Percentiles rank a stretch among this genome's conserved stretches.
These are phyloP conservation scores for Neopestalotiopsis sp. DNA, from an alignment of 2,329 filamentous ascomycete genomes.

Conservation along the genomic window DNA sequence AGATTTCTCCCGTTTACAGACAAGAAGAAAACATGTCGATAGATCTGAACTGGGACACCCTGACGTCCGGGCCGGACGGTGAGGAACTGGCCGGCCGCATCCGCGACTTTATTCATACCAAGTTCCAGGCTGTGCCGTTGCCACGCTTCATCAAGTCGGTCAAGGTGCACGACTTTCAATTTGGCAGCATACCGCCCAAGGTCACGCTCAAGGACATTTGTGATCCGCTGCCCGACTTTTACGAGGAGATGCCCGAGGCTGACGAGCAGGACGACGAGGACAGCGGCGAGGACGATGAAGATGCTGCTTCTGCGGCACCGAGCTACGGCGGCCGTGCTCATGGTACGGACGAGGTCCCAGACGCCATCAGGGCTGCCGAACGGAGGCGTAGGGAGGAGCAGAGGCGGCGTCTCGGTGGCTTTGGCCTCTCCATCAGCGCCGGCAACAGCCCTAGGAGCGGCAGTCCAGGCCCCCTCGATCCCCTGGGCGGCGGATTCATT, in stretches of 20 bases:
- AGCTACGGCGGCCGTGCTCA: background rate
- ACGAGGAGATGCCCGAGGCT: conserved; percentile 78
- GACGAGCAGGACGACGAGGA: conserved; percentile 61
- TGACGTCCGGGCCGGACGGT: conserved; percentile 89
- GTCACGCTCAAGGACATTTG: conserved; percentile 97
- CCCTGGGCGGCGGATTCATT: conserved; percentile 36
- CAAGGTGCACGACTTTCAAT: conserved; percentile 91
- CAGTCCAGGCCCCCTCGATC: conserved; percentile 24
- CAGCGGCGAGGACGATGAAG: conserved; percentile 47
- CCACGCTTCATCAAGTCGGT: conserved; percentile 98
- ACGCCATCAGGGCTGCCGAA: conserved; percentile 41
- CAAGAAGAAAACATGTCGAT: conserved; percentile 75
- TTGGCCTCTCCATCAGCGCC: conserved; percentile 11
- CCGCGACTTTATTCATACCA: conserved; percentile 91
- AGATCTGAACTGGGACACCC: conserved; percentile 93
- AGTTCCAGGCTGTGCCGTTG: conserved; percentile 89
- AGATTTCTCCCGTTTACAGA: background rate
- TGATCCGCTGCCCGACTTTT: conserved; percentile 94
- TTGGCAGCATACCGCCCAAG: conserved; percentile 81
- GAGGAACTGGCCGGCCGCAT: conserved; percentile 83
- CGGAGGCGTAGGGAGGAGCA: conserved; percentile 40
- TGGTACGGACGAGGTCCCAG: conserved; percentile 33
- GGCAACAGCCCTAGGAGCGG: conserved; percentile 22
- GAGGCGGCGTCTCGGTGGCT: conserved; percentile 30
- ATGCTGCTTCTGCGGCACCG: conserved; percentile 29